Evolutionary conservation across 2,329 filamentous ascomycete genomes (phyloP), one percentile per base, ranked within the genome.

Genomic region (Xylariaceae sp.): DNA sequence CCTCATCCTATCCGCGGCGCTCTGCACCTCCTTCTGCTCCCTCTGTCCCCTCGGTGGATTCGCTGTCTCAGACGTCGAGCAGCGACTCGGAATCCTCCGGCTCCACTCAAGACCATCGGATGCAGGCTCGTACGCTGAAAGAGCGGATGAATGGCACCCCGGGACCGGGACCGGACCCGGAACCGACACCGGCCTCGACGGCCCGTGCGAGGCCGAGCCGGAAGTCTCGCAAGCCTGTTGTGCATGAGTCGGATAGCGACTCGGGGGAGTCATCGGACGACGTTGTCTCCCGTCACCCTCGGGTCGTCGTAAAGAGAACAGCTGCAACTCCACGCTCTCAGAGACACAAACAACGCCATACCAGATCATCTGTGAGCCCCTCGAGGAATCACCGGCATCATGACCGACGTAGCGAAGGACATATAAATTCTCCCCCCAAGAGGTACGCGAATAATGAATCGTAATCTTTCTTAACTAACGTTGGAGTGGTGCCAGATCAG

Each of bases 41-140:
- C 38, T 71, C 67, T 22, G 71, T 16, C 34, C 13, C 13, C 16
- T 38, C 34, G 13, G 22, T 63, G 47, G 65, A 63, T 42, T 69
- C 63, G 45, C 72, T 71, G 3, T 62, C 69, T 7, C 68, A 63
- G 46, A 73, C 71, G 22, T 71, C 72, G 6, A 73, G 72, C 17
- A 65, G 65, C 42, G 62, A 57, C 42, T 51, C 51, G 4, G 45
- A 53, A 5, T 59, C 53, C 28, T 54, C 54, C 3, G 48, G 31
- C 36, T 57, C 50, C 17, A 51, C 45, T 14, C 39, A 59, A 38
- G 58, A 60, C 41, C 43, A 42, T 40, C 41, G 41, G 31, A 54
- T 16, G 40, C 53, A 47, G 49, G 45, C 53, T 18, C 54, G 55
- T 48, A 55, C 54, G 16, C 55, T 59, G 39, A 62, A 59, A 47